Evolutionary conservation across 805 yeast species (phyloP), one percentile per base, ranked within the genome.

Genomic region (Yarrowia osloensis): DNA sequence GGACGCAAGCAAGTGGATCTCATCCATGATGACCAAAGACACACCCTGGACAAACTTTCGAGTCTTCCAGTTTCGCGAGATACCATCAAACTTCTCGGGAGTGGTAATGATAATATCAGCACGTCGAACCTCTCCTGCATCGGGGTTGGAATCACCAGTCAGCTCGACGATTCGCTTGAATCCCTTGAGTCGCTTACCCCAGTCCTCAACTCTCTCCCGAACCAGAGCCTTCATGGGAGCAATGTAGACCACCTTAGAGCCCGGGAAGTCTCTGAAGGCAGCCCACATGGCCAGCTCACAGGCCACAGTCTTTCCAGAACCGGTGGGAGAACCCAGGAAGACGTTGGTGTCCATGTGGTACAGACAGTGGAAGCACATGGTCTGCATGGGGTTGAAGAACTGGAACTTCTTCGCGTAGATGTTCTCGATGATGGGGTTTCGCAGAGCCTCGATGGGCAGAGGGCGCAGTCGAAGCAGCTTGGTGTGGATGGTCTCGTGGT

Each of bases 241-340:
- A 78, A 90, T 89, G 74, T 90, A 90, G 8, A 90, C 94, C 28
- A 90, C 82, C 71, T 92, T 92, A 1, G 91, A 85, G 12, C 87
- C 85, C 0, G 98, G 97, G 68, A 82, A 86, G 55, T 89, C 88
- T 54, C 83, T 85, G 75, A 94, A 89, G 0, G 99, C 98, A 75
- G 92, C 94, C 98, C 98, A 95, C 17, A 95, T 90, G 0, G 98
- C 98, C 67, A 95, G 78, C 74, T 95, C 99, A 0, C 98, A 97
- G 31, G 96, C 98, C 37, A 95, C 89, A 0, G 99, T 95, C 77
- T 95, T 95, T 71, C 99, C 99, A 0, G 98, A 94, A 26, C 99
- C 99, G 1, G 99, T 95, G 2, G 99, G 99, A 0, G 98, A 92
- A 11, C 99, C 99, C 52, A 95, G 90, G 76, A 95, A 90, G 0